phyloP scores from a whole-genome alignment of 169 alveolate genomes.

The Plasmodium yoelii region DNA sequence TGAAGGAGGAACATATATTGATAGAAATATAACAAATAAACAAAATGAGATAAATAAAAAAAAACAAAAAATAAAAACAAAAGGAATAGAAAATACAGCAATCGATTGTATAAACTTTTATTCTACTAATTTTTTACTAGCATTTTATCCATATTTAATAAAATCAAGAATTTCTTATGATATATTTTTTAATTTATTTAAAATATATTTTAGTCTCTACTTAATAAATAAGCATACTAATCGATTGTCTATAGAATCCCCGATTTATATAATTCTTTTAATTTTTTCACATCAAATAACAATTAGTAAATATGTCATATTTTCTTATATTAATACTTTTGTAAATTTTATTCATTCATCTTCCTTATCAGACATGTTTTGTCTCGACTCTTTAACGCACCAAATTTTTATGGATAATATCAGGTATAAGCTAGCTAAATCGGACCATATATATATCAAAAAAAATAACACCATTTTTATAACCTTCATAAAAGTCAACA shows the following conservation, averaged over 20 bases:
- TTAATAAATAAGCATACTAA: conserved; percentile 27
- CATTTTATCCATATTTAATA: conserved; percentile 63
- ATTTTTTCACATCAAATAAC: conserved; percentile 27
- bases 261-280: conserved; percentile 49
- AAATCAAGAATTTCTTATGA: conserved; percentile 37
- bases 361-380: conserved; percentile 6
- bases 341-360: conserved; percentile 8
- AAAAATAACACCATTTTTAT: background rate
- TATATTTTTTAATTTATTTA: conserved; percentile 38
- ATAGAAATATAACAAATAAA: background rate
- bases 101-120: conserved; percentile 21
- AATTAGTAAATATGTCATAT: conserved; percentile 19
- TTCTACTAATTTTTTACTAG: conserved; percentile 15
- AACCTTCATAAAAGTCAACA: background rate
- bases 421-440: no score
- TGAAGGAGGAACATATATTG: background rate
- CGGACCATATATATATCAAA: background rate
- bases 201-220: conserved; percentile 48
- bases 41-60: conserved; percentile 1
- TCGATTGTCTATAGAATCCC: conserved; percentile 11
- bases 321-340: conserved; percentile 23
- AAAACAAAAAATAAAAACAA: background rate
- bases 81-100: background rate
- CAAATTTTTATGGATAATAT: conserved; percentile 14
- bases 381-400: background rate